A percentile compares a stretch with the other conserved stretches of the same genome.
Evolutionary conservation across 2,329 filamentous ascomycete species (phyloP).

Genomic region (Pseudocercospora vitis): DNA sequence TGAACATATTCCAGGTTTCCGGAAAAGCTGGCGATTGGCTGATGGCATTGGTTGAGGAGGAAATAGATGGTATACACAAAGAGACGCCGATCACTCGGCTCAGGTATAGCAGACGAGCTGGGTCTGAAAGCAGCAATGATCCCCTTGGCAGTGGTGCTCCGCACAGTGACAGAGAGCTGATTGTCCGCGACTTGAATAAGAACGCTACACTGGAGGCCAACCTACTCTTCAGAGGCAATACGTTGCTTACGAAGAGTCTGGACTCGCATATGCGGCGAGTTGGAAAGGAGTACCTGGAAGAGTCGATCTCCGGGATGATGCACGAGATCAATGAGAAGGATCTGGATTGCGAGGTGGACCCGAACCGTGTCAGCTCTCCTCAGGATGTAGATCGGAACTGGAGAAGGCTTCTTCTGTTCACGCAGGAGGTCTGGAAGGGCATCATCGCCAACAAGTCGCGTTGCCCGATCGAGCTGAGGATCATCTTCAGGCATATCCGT

Average conservation of each 20-base stretch:
- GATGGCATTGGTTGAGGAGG: conserved; percentile 88
- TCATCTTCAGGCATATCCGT: conserved; percentile 85
- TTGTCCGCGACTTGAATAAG: conserved; percentile 75
- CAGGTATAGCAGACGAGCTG: conserved; percentile 65
- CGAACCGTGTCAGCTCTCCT: conserved; percentile 65
- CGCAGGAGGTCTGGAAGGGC: conserved; percentile 79
- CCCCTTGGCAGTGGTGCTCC: conserved; percentile 38
- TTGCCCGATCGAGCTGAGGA: conserved; percentile 76
- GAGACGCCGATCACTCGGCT: conserved; percentile 68
- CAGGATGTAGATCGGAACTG: conserved; percentile 83
- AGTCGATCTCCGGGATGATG: conserved; percentile 81
- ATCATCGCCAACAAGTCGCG: conserved; percentile 73
- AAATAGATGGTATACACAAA: conserved; percentile 89
- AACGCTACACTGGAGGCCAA: conserved; percentile 86
- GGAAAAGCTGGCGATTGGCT: conserved; percentile 85
- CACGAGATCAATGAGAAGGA: conserved; percentile 87
- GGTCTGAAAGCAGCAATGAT: conserved; percentile 68
- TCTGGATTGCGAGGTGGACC: conserved; percentile 92
- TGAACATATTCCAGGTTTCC: conserved; percentile 95
- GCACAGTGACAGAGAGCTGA: conserved; percentile 64
- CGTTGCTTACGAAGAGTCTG: conserved; percentile 85
- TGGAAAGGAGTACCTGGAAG: conserved; percentile 88
- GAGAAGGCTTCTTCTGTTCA: conserved; percentile 71
- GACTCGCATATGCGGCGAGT: conserved; percentile 95
- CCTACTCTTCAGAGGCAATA: conserved; percentile 91